These are phyloP conservation scores for Hypoxylon sp. DNA, from an alignment of 2,329 filamentous ascomycete genomes.

Conservation along the genomic window DNA sequence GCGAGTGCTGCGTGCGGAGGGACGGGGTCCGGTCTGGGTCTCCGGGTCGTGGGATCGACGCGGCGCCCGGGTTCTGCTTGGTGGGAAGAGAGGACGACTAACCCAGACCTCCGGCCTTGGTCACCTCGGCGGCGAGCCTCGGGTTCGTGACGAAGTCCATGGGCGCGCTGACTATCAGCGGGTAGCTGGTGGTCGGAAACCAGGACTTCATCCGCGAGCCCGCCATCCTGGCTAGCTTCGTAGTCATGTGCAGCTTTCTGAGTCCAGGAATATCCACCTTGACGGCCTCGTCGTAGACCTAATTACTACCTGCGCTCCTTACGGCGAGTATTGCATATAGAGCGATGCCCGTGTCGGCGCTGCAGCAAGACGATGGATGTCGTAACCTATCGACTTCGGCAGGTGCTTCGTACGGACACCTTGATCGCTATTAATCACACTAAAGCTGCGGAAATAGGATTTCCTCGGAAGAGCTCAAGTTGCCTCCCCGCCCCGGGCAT, in stretches of 20 bases:
- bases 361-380: not conserved
- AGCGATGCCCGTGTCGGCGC: not conserved
- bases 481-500: conserved; percentile 8
- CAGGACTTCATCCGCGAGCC: conserved; percentile 42
- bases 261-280: not conserved
- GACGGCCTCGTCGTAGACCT: not conserved
- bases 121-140: conserved; percentile 50
- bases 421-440: not conserved
- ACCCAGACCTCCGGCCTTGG: conserved; percentile 53
- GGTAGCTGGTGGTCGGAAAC: conserved; percentile 49
- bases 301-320: not conserved
- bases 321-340: not conserved
- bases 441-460: conserved; percentile 5
- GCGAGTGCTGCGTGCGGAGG: not conserved
- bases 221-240: conserved; percentile 28
- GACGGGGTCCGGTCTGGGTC: not conserved
- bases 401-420: no score
- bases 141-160: conserved; percentile 51
- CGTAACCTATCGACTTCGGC: no score
- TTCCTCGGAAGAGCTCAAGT: conserved; percentile 27
- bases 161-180: conserved; percentile 52
- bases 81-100: conserved; percentile 12
- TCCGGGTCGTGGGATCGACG: not conserved
- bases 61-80: not conserved
- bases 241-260: conserved; percentile 4